Conservation (phyloP, 257 asterid genomes). For the Scutellaria galericulata region DNA sequence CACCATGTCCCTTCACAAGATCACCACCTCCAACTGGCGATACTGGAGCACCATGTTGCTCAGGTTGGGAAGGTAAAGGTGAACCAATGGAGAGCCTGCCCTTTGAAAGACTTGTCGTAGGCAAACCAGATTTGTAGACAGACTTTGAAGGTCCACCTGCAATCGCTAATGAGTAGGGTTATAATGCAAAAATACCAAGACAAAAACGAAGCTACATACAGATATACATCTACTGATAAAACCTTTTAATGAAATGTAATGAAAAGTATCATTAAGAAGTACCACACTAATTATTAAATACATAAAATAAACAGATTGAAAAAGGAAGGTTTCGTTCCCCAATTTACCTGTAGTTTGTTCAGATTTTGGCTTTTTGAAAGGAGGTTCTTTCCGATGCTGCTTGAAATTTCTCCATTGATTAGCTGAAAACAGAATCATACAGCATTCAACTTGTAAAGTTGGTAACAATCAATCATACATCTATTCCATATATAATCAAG, state of each 20-base stretch:
- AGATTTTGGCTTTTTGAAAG: constrained; percentile 71
- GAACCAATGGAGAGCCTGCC: constrained; percentile 65
- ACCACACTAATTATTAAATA: constrained; percentile 5
- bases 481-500: constrained; percentile 25
- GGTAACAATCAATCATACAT: constrained; percentile 12
- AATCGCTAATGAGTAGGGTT: constrained; percentile 33
- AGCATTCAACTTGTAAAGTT: constrained; percentile 27
- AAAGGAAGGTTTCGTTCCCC: constrained; percentile 33
- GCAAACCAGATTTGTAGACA: constrained; percentile 59
- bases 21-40: constrained; percentile 64
- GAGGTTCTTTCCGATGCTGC: constrained; percentile 76
- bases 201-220: constrained; percentile 13
- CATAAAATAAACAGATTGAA: constrained; percentile 16
- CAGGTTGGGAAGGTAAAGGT: constrained; percentile 71
- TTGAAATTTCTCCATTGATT: constrained; percentile 66
- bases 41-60: constrained; percentile 56
- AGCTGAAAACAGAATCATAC: constrained; percentile 57
- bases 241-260: constrained; percentile 11
- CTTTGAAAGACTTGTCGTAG: constrained; percentile 59
- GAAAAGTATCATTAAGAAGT: background rate
- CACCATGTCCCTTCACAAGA: constrained; percentile 55
- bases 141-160: constrained; percentile 72
- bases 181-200: constrained; percentile 18
- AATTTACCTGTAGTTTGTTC: constrained; percentile 77
- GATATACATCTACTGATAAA: background rate